phyloP scores from a whole-genome alignment of 2,329 filamentous ascomycete species.

The Epichloe sylvatica region DNA sequence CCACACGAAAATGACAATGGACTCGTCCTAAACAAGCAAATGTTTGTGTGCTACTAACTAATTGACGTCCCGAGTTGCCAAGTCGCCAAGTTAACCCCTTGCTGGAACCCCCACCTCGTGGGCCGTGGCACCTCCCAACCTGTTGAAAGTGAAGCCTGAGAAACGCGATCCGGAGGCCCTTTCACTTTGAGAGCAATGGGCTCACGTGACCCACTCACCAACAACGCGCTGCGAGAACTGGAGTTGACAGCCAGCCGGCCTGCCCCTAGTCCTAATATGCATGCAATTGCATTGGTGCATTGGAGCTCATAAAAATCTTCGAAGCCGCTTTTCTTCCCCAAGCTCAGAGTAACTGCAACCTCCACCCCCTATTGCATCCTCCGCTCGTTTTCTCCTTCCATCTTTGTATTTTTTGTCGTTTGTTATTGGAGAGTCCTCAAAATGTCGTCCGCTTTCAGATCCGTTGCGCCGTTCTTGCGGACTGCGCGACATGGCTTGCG shows the following conservation, averaged over 20 bases:
- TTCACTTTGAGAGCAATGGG: background rate
- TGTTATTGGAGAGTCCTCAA: slow-evolving; percentile 20
- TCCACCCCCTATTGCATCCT: slow-evolving; percentile 8
- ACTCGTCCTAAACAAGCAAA: too few species aligned
- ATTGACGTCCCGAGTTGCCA: too few species aligned
- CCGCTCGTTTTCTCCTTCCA: slow-evolving; percentile 13
- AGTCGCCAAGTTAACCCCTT: too few species aligned
- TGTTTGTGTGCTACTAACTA: too few species aligned
- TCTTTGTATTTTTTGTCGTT: slow-evolving; percentile 10
- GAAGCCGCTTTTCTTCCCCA: slow-evolving; percentile 9
- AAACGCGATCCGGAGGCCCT: background rate
- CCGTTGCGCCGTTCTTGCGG: slow-evolving; percentile 65
- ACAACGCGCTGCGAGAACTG: background rate
- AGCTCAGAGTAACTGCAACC: slow-evolving; percentile 11
- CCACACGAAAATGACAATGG: too few species aligned
- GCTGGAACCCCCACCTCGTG: too few species aligned
- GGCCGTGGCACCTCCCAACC: too few species aligned
- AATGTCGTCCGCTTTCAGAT: slow-evolving; percentile 73
- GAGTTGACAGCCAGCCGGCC: background rate
- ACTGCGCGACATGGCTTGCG: slow-evolving; percentile 63
- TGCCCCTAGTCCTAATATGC: background rate
- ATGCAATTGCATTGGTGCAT: slow-evolving; percentile 7
- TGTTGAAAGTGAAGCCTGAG: too few species aligned
- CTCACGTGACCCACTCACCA: slow-evolving; percentile 6
- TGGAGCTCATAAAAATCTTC: slow-evolving; percentile 25